Evolutionary conservation across 2,329 filamentous ascomycete species (phyloP), one percentile per base, ranked within the genome.

Genomic region (Helotiales sp.): DNA sequence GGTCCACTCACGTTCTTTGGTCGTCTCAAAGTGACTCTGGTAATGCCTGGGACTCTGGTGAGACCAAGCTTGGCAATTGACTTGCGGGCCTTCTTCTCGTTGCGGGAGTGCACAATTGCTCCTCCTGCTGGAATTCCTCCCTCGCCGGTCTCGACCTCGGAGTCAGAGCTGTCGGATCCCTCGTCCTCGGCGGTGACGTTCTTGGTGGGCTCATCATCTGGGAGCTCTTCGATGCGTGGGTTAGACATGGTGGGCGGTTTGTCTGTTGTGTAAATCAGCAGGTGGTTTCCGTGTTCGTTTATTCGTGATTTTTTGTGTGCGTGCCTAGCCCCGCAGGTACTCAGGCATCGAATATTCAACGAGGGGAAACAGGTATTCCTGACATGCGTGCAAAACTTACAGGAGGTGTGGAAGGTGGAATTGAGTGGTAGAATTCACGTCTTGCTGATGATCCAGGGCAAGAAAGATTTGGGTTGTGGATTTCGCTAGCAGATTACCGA

Each of bases 31-130:
- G 96, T 99, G 72, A 99, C 96, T 75, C 95, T 89, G 73, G 95
- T 99, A 79, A 99, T 99, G 75, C 95, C 96, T 73, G 90, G 89
- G 69, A 99, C 89, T 74, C 93, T 92, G 84, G 91, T 95, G 75
- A 99, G 83, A 76, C 96, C 93, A 74, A 98, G 87, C 88, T 99
- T 99, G 78, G 92, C 90, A 76, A 99, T 96, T 73, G 93, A 92
- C 87, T 99, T 99, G 81, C 95, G 89, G 72, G 95, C 96, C 88
- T 99, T 99, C 90, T 99, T 99, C 89, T 99, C 95, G 82, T 98
- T 98, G 79, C 95, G 92, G 75, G 91, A 96, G 86, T 98, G 93
- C 74, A 99, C 88, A 71, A 95, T 86, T 73, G 93, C 89, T 66
- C 89, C 86, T 74, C 93, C 95, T 68, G 90, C 88, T 75, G 93